A percentile compares a stretch with the other conserved stretches of the same genome.
These are phyloP conservation scores for Populus simonii DNA, from an alignment of 345 rosid genomes.

Conservation along the genomic window DNA sequence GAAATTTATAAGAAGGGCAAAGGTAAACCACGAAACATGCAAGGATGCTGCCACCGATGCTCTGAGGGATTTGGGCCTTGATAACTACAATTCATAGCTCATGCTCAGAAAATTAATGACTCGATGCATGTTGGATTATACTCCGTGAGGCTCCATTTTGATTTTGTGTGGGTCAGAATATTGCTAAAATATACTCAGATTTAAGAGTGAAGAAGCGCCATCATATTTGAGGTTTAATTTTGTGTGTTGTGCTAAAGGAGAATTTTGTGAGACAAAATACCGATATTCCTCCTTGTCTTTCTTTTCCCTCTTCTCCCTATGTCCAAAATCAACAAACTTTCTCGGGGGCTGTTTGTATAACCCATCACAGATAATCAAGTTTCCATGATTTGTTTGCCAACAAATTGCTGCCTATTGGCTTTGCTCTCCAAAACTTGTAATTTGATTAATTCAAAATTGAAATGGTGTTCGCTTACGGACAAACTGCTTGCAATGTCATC, in stretches of 20 bases:
- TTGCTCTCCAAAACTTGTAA: neutral
- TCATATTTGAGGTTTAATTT: no score
- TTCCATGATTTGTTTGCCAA: neutral
- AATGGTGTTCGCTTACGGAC: neutral
- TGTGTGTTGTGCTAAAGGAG: neutral
- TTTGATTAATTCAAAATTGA: neutral
- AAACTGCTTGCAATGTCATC: neutral
- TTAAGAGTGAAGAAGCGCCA: no score
- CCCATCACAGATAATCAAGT: neutral
- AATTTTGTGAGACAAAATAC: neutral
- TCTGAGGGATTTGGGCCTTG: slow-evolving; percentile 80
- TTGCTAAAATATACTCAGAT: neutral
- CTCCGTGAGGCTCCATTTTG: neutral
- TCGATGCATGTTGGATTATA: neutral
- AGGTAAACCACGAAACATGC: slow-evolving; percentile 66
- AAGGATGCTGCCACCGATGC: slow-evolving; percentile 86
- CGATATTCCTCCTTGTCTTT: neutral
- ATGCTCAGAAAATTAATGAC: no score
- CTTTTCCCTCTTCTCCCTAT: neutral
- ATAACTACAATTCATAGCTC: slow-evolving; percentile 61
- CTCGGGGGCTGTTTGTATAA: neutral
- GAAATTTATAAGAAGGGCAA: slow-evolving; percentile 64
- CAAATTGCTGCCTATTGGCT: neutral
- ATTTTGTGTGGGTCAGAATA: neutral
- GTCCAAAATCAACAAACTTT: no score